Percentiles rank a stretch among this genome's conserved stretches.
Conservation (phyloP, 2,329 filamentous ascomycete genomes). For the Fusarium hainanense region DNA sequence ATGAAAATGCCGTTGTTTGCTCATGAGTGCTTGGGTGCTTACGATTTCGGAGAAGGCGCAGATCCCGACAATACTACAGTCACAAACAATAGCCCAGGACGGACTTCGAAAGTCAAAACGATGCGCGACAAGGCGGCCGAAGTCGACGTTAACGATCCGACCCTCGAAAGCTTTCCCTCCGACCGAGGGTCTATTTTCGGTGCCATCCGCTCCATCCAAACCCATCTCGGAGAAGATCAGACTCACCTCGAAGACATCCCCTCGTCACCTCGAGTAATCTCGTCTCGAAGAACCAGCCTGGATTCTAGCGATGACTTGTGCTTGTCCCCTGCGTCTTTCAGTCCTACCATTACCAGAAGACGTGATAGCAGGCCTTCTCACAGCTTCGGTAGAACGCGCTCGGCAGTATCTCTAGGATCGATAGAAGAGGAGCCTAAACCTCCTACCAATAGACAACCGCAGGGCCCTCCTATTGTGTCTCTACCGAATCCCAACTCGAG, state of each 20-base stretch:
- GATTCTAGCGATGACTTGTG: slow-evolving; percentile 54
- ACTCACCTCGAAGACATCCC: slow-evolving; percentile 52
- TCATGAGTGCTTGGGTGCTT: slow-evolving; percentile 59
- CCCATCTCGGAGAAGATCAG: slow-evolving; percentile 56
- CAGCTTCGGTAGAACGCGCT: slow-evolving; percentile 51
- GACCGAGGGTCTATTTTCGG: slow-evolving; percentile 58
- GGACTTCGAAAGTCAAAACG: slow-evolving; percentile 24
- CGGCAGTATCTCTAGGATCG: slow-evolving; percentile 57
- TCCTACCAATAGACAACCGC: slow-evolving; percentile 12
- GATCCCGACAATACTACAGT: slow-evolving; percentile 44
- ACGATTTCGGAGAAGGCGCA: slow-evolving; percentile 50
- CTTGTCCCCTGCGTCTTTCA: slow-evolving; percentile 51
- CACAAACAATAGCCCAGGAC: slow-evolving; percentile 33
- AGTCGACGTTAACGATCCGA: slow-evolving; percentile 59
- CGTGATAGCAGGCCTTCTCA: slow-evolving; percentile 50
- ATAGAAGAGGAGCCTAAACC: slow-evolving; percentile 58
- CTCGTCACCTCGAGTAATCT: slow-evolving; percentile 51
- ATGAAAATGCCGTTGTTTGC: slow-evolving; percentile 57
- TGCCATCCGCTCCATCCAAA: slow-evolving; percentile 59
- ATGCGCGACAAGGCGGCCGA: slow-evolving; percentile 34
- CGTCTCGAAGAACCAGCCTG: slow-evolving; percentile 50
- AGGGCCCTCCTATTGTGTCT: slow-evolving; percentile 34
- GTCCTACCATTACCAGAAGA: slow-evolving; percentile 49
- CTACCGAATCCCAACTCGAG: slow-evolving; percentile 39
- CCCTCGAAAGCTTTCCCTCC: slow-evolving; percentile 61